Percentiles rank a stretch among this genome's conserved stretches.
Conservation (phyloP, 176 grass and related monocot genomes). For the Panicum miliaceum region DNA sequence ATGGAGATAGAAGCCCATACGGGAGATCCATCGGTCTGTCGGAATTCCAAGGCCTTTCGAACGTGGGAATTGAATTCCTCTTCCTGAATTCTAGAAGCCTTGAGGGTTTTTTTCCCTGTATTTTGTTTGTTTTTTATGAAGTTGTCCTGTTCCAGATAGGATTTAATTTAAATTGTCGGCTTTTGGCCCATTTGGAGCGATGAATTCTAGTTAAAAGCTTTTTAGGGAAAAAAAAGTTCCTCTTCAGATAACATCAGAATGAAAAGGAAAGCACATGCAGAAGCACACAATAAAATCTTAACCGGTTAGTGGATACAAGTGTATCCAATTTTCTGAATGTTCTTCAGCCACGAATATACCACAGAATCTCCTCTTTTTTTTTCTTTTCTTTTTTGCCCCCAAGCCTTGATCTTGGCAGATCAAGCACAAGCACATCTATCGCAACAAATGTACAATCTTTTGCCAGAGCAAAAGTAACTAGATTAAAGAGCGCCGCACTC, state of each 20-base stretch:
- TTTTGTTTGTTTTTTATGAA: neutral
- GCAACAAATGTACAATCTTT: neutral
- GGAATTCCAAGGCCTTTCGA: neutral
- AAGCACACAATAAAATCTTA: neutral
- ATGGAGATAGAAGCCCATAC: neutral
- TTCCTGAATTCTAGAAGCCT: no score
- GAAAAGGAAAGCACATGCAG: neutral
- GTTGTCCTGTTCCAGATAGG: neutral
- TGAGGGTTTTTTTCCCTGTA: neutral
- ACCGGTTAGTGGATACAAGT: neutral
- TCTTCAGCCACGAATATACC: neutral
- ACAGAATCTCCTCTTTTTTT: no score
- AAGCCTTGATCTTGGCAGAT: neutral
- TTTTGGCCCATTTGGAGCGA: neutral
- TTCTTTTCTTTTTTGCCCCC: neutral
- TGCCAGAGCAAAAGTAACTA: neutral
- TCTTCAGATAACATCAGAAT: neutral
- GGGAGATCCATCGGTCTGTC: neutral
- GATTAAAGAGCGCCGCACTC: conserved; percentile 8
- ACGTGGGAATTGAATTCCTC: neutral
- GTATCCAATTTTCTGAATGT: neutral
- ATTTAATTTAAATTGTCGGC: neutral
- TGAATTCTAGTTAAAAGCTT: neutral
- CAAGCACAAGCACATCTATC: neutral
- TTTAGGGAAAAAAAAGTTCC: no score